Percentiles rank a stretch among this genome's conserved stretches.
Evolutionary conservation across 805 yeast species (phyloP).

Genomic region (Wickerhamiella nectarea): DNA sequence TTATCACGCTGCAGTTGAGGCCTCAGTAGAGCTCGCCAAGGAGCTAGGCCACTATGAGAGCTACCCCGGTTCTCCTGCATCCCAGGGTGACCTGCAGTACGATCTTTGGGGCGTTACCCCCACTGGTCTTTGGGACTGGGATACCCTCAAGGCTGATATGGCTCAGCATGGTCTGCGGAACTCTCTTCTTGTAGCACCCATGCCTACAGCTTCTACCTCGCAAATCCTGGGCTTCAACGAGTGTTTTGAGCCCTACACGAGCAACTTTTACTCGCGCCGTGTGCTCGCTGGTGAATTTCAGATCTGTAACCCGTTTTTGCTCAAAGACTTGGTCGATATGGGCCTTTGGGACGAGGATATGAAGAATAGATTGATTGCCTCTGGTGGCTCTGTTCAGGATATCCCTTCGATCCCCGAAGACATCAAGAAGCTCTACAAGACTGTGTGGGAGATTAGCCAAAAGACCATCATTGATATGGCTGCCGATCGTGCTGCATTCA

Average conservation of each 20-base stretch:
- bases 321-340: conserved; percentile 66
- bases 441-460: conserved; percentile 95
- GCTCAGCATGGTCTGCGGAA: conserved; percentile 62
- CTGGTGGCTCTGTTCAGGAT: conserved; percentile 75
- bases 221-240: conserved; percentile 89
- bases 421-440: conserved; percentile 66
- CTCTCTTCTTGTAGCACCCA: conserved; percentile 65
- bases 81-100: conserved; percentile 70
- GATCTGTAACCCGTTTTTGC: conserved; percentile 73
- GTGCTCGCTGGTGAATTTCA: conserved; percentile 91
- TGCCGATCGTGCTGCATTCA: conserved; percentile 57
- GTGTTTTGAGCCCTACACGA: conserved; percentile 92
- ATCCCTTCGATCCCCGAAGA: conserved; percentile 62
- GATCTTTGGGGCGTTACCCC: conserved; percentile 81
- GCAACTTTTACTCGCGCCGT: conserved; percentile 81
- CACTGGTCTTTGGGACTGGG: conserved; percentile 81
- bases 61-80: conserved; percentile 79
- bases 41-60: conserved; percentile 56
- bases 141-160: conserved; percentile 44
- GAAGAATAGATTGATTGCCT: conserved; percentile 61
- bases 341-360: conserved; percentile 73
- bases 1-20: conserved; percentile 84
- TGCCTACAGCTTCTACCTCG: conserved; percentile 98
- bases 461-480: conserved; percentile 76
- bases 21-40: conserved; percentile 68